Percentiles rank a stretch among this genome's conserved stretches.
phyloP scores from a whole-genome alignment of 805 yeast genomes.

The Spathaspora gorwiae region DNA sequence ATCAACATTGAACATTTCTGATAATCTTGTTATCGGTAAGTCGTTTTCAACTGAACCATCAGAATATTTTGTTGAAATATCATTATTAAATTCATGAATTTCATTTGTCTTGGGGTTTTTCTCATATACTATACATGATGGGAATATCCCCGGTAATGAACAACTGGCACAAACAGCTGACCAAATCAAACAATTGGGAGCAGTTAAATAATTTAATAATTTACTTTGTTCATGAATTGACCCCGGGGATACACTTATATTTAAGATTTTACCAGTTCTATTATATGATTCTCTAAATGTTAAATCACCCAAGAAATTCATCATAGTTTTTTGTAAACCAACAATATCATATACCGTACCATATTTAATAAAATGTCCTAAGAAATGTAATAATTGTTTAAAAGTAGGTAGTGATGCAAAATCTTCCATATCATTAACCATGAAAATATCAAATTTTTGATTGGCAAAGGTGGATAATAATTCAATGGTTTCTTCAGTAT shows the following conservation, averaged over 20 bases:
- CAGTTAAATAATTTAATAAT: slow-evolving; percentile 70
- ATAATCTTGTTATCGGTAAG: slow-evolving; percentile 80
- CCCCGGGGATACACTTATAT: slow-evolving; percentile 90
- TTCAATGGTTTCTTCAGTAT: slow-evolving; percentile 61
- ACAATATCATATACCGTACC: slow-evolving; percentile 87
- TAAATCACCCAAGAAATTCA: slow-evolving; percentile 75
- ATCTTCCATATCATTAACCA: slow-evolving; percentile 42
- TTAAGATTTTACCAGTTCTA: slow-evolving; percentile 87
- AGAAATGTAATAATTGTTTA: slow-evolving; percentile 40
- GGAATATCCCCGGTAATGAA: slow-evolving; percentile 87
- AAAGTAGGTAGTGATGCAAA: slow-evolving; percentile 24
- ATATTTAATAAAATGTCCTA: slow-evolving; percentile 60
- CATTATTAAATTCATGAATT: slow-evolving; percentile 76
- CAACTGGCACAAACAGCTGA: slow-evolving; percentile 93
- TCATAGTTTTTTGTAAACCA: slow-evolving; percentile 70
- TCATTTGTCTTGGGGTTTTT: slow-evolving; percentile 71
- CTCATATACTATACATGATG: slow-evolving; percentile 80
- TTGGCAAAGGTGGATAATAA: slow-evolving; percentile 61
- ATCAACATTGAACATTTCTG: slow-evolving; percentile 96
- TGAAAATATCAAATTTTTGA: slow-evolving; percentile 48
- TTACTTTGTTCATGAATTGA: slow-evolving; percentile 89
- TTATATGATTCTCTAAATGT: slow-evolving; percentile 94
- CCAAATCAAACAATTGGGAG: slow-evolving; percentile 80
- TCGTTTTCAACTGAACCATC: slow-evolving; percentile 97
- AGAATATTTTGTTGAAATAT: slow-evolving; percentile 70